These are phyloP conservation scores for Rhodotorula sphaerocarpa DNA, from an alignment of 768 basidiomycete species.

Conservation along the genomic window DNA sequence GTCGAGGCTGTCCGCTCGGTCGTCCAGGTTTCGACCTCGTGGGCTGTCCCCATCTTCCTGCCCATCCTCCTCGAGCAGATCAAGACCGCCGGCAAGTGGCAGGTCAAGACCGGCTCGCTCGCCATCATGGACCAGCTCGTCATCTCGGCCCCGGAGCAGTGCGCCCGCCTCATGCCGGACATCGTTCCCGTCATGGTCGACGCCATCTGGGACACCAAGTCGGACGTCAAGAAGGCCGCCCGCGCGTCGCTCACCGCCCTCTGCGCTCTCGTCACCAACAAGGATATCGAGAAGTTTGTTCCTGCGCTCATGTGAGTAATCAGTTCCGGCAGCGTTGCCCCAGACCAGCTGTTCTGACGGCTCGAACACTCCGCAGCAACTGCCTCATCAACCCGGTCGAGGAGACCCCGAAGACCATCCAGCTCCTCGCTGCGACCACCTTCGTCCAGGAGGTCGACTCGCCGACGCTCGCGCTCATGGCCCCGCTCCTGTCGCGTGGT, in stretches of 20 bases:
- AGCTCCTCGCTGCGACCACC: slow-evolving; percentile 85
- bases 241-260: slow-evolving; percentile 55
- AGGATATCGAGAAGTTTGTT: slow-evolving; percentile 83
- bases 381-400: slow-evolving; percentile 98
- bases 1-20: slow-evolving; percentile 68
- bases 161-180: slow-evolving; percentile 50
- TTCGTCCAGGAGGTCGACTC: slow-evolving; percentile 96
- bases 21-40: slow-evolving; percentile 73
- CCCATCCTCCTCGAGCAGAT: slow-evolving; percentile 56
- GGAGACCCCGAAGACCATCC: slow-evolving; percentile 88
- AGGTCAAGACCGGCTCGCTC: slow-evolving; percentile 82
- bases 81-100: slow-evolving; percentile 73
- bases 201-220: slow-evolving; percentile 80
- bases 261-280: slow-evolving; percentile 86
- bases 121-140: slow-evolving; percentile 56
- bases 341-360: no score
- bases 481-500: slow-evolving; percentile 80
- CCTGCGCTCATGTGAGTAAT: slow-evolving; percentile 58
- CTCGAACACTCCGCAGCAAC: no score
- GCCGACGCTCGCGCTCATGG: slow-evolving; percentile 88
- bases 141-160: slow-evolving; percentile 38
- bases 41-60: slow-evolving; percentile 61
- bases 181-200: slow-evolving; percentile 93
- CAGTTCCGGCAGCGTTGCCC: no score
- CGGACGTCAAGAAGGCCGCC: slow-evolving; percentile 81